Conservation (phyloP, 345 rosid genomes). For the Salix dunnii region DNA sequence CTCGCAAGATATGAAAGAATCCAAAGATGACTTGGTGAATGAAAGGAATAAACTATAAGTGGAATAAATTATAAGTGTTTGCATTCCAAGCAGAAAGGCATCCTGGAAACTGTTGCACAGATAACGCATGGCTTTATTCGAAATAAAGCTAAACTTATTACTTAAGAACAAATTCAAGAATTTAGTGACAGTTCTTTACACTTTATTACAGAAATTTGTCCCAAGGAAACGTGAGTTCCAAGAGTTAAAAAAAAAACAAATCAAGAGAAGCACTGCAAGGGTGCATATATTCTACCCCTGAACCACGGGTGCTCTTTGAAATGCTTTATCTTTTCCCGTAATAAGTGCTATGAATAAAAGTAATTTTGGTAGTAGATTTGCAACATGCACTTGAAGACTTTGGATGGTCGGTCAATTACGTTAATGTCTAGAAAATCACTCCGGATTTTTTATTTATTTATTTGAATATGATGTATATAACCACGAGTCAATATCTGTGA, state of each 20-base stretch:
- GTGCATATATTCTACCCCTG: not conserved
- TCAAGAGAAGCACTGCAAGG: no score
- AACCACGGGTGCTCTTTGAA: not conserved
- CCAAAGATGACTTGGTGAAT: conserved; percentile 31
- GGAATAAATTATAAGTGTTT: not conserved
- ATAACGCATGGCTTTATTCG: conserved; percentile 13
- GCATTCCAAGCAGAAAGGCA: not conserved
- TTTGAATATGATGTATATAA: no score
- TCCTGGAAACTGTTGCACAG: not conserved
- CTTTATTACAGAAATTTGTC: not conserved
- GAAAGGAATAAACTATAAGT: not conserved
- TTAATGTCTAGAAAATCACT: not conserved
- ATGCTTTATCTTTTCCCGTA: not conserved
- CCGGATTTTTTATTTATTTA: no score
- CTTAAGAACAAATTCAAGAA: conserved; percentile 25
- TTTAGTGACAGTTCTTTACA: not conserved
- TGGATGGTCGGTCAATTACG: no score
- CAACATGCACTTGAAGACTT: not conserved
- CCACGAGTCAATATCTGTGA: not conserved
- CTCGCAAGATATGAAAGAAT: conserved; percentile 13
- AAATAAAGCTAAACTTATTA: conserved; percentile 10
- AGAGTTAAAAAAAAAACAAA: no score
- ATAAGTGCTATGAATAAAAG: no score
- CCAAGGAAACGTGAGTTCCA: not conserved
- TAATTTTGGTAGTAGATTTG: not conserved